A percentile compares a stretch with the other conserved stretches of the same genome.
phyloP scores from a whole-genome alignment of 2,329 filamentous ascomycete genomes.

The Penicillium sp. region DNA sequence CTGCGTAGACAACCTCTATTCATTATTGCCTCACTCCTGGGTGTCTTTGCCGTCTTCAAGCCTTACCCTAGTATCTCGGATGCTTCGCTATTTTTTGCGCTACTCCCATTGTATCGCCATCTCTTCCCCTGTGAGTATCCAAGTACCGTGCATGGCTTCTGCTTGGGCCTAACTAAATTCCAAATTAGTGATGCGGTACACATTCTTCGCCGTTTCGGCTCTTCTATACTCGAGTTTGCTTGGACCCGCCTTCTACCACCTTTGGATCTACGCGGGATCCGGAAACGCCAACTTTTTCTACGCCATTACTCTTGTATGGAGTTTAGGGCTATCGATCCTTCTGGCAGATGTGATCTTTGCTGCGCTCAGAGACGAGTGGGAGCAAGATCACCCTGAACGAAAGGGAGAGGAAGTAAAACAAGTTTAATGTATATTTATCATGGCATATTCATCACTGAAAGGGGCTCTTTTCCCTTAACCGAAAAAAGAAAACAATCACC shows the following conservation, averaged over 20 bases:
- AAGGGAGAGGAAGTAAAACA: slow-evolving; percentile 84
- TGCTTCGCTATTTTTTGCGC: slow-evolving; percentile 79
- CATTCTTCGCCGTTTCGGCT: slow-evolving; percentile 80
- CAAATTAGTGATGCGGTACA: slow-evolving; percentile 81
- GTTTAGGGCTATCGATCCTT: slow-evolving; percentile 81
- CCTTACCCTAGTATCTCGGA: slow-evolving; percentile 94
- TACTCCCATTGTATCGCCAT: slow-evolving; percentile 86
- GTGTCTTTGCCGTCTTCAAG: slow-evolving; percentile 93
- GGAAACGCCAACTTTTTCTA: slow-evolving; percentile 99
- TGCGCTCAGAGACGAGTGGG: slow-evolving; percentile 88
- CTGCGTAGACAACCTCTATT: slow-evolving; percentile 84
- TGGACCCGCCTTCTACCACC: slow-evolving; percentile 91
- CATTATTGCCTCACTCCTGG: slow-evolving; percentile 79
- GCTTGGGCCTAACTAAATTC: slow-evolving; percentile 30
- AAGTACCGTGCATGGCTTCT: no score
- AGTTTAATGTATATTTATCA: slow-evolving; percentile 59
- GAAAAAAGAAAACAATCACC: slow-evolving; percentile 5
- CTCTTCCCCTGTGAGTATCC: slow-evolving; percentile 72
- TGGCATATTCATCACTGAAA: slow-evolving; percentile 13
- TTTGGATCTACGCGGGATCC: slow-evolving; percentile 98
- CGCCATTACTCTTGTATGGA: slow-evolving; percentile 98
- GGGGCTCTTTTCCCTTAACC: slow-evolving; percentile 8
- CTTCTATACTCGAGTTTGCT: slow-evolving; percentile 86
- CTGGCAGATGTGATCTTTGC: slow-evolving; percentile 89
- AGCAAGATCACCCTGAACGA: slow-evolving; percentile 87